A percentile compares a stretch with the other conserved stretches of the same genome.
Conservation (phyloP, 371 early-diverging fungal species). For the Mortierella sp. region DNA sequence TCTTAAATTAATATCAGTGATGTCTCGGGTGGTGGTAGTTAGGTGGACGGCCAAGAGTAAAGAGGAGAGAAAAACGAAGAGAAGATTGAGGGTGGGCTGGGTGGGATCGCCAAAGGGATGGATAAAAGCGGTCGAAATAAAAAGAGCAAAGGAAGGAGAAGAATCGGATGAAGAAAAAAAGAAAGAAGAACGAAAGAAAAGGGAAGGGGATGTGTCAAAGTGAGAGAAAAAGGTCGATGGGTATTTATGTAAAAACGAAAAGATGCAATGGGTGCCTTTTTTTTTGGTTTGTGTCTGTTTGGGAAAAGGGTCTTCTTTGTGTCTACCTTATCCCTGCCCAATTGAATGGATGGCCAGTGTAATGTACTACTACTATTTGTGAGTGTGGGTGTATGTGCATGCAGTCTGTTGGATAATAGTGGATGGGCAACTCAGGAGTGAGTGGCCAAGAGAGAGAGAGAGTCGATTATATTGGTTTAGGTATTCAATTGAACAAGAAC, state of each 20-base stretch:
- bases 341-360: not conserved
- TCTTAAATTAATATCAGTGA: not conserved
- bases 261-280: not conserved
- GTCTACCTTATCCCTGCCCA: no score
- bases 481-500: not conserved
- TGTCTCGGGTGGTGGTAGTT: not conserved
- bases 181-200: not conserved
- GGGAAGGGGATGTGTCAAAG: not conserved
- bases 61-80: not conserved
- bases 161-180: constrained; percentile 1
- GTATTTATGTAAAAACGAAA: not conserved
- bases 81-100: constrained; percentile 26
- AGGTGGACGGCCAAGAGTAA: not conserved
- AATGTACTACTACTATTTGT: not conserved
- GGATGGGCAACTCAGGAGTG: not conserved
- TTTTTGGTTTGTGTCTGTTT: not conserved
- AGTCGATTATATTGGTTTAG: no score
- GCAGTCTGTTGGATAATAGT: constrained; percentile 6
- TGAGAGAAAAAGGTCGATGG: not conserved
- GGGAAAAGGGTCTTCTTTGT: not conserved
- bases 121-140: not conserved
- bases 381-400: not conserved
- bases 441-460: not conserved
- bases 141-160: constrained; percentile 5
- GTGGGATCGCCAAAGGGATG: not conserved